Conservation (phyloP, 2,329 filamentous ascomycete genomes). For the Neoscytalidium dimidiatum region DNA sequence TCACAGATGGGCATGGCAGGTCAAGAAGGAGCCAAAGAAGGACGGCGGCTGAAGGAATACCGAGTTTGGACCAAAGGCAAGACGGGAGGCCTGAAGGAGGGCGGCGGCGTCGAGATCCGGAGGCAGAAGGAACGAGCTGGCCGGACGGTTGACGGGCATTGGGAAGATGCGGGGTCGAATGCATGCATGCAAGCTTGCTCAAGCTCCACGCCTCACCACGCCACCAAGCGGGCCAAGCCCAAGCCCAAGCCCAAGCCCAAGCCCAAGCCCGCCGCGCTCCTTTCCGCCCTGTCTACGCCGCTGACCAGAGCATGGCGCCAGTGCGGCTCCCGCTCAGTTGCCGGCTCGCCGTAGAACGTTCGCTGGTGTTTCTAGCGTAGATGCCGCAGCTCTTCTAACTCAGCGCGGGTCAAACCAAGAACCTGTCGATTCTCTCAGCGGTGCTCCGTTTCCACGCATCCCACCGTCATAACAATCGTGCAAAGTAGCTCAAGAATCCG, state of each 20-base stretch:
- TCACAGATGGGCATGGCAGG: neutral
- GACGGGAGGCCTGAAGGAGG: neutral
- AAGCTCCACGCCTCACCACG: slow-evolving; percentile 4
- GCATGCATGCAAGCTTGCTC: neutral
- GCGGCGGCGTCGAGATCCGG: neutral
- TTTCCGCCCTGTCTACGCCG: neutral
- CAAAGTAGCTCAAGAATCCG: too few relatives aligned
- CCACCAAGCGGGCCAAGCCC: neutral
- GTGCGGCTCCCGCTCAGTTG: neutral
- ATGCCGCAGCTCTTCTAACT: neutral
- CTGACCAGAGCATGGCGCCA: neutral
- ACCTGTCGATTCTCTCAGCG: too few relatives aligned
- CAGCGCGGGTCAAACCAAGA: too few relatives aligned
- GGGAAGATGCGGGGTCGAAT: neutral
- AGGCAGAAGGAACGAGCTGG: neutral
- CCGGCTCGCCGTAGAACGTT: neutral
- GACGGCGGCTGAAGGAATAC: neutral
- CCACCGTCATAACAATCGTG: too few relatives aligned
- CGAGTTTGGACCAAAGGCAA: neutral
- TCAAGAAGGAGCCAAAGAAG: neutral
- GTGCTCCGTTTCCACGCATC: too few relatives aligned
- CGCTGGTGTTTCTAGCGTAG: neutral
- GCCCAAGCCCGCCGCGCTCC: too few relatives aligned
- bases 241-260: too few relatives aligned
- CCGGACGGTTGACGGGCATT: neutral